A percentile compares a stretch with the other conserved stretches of the same genome.
phyloP scores from a whole-genome alignment of 345 rosid genomes.

The Salix dunnii region DNA sequence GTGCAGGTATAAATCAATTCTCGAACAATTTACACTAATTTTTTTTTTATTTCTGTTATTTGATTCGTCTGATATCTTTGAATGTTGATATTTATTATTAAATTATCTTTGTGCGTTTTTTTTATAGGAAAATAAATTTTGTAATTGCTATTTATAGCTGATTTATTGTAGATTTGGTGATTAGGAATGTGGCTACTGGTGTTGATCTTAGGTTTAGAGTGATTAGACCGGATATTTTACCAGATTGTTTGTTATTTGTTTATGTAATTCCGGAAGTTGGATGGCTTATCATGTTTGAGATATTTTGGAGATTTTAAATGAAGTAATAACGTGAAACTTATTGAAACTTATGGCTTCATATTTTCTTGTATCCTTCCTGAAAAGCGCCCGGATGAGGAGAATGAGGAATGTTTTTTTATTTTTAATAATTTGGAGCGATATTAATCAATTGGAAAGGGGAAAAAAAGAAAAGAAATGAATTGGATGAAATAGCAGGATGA shows the following conservation, averaged over 20 bases:
- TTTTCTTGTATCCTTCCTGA: not conserved
- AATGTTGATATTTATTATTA: not conserved
- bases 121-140: not conserved
- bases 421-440: not conserved
- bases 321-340: not conserved
- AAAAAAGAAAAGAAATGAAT: not conserved
- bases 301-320: not conserved
- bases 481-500: not conserved
- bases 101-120: not conserved
- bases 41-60: not conserved
- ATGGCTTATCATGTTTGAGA: not conserved
- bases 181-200: not conserved
- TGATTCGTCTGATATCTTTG: not conserved
- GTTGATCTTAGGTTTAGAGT: not conserved
- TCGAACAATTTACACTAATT: not conserved
- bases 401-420: not conserved
- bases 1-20: constrained; percentile 55
- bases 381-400: not conserved
- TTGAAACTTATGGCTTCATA: not conserved
- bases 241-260: not conserved
- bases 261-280: not conserved
- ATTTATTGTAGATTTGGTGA: not conserved
- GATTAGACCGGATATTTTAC: not conserved
- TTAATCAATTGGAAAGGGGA: not conserved
- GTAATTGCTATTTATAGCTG: not conserved